Base-by-base conservation (phyloP, 352 stramenopile genomes). In the Globisporangium barbulae region DNA sequence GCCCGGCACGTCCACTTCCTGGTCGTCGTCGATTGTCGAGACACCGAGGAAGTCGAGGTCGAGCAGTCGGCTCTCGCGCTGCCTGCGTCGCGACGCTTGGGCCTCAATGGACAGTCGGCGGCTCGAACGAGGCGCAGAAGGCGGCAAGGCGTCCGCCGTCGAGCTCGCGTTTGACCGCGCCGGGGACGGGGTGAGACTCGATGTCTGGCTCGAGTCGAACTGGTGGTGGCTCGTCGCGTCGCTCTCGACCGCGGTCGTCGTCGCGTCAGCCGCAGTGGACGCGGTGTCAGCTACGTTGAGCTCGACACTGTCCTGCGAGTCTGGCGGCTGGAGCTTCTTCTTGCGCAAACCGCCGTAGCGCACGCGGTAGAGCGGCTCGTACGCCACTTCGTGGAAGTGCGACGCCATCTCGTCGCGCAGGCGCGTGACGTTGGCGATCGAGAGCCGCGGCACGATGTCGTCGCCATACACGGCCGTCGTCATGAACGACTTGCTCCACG, bases 391-490 rank as follows among this genome's bases (percentile, higher is more conserved):
- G 54, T 89, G 74, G 47, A 88, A 90, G 52, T 90, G 73, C 49
- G 70, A 65, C 28, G 79, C 72, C 81, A 91, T 90, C 52, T 91
- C 84, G 47, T 90, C 79, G 17, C 82, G 81, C 28, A 93, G 69
- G 2, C 71, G 78, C 42, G 78, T 74, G 66, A 90, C 72, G 67
- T 90, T 93, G 5, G 74, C 73, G 59, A 90, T 78, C 37, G 81
- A 90, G 1, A 93, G 55, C 0, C 84, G 81, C 3, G 84, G 80
- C 15, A 90, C 81, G 9, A 90, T 77, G 52, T 91, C 84, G 62
- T 91, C 80, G 8, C 80, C 80, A 61, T 91, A 93, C 35, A 93
- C 78, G 0, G 67, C 79, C 1, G 78, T 85, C n/a, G 80, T 90
- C 53, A 83, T 81, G 66, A 89, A 90, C 21, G 65, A 60, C 65